phyloP scores from a whole-genome alignment of 345 rosid species.

The Punica granatum region DNA sequence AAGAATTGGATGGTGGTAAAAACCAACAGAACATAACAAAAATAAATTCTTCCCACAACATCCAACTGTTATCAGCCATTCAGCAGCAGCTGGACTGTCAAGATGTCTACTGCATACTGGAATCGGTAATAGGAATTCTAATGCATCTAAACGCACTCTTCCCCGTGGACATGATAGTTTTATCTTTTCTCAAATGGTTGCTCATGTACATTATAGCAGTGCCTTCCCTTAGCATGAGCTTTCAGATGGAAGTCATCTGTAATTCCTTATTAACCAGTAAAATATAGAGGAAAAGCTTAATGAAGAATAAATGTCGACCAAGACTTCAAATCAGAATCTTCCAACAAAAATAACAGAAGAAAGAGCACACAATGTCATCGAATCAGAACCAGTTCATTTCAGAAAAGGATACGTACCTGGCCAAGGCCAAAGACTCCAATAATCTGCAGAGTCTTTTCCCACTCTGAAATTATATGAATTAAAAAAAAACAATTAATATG shows the following conservation, averaged over 20 bases:
- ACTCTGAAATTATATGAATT: conserved; percentile 43
- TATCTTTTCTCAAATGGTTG: not conserved
- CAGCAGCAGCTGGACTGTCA: not conserved
- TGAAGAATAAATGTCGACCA: not conserved
- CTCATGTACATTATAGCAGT: not conserved
- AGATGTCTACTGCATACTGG: too few relatives aligned
- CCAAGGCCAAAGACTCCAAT: conserved; percentile 67
- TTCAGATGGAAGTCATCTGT: not conserved
- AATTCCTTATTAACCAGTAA: not conserved
- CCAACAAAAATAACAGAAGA: not conserved
- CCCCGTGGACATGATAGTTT: not conserved
- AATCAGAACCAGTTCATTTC: not conserved
- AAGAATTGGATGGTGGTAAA: conserved; percentile 32
- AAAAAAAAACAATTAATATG: conserved; percentile 12
- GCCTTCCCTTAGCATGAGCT: not conserved
- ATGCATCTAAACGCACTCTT: too few relatives aligned
- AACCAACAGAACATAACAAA: not conserved
- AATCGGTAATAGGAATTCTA: too few relatives aligned
- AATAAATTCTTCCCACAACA: not conserved
- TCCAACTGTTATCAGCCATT: not conserved
- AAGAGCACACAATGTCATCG: not conserved
- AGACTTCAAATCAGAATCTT: not conserved
- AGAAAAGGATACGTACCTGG: conserved; percentile 37
- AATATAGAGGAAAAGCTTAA: not conserved
- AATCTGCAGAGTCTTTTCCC: conserved; percentile 83